These are phyloP conservation scores for Deinandra increscens DNA, from an alignment of 129 eudicot species.

Conservation along the genomic window DNA sequence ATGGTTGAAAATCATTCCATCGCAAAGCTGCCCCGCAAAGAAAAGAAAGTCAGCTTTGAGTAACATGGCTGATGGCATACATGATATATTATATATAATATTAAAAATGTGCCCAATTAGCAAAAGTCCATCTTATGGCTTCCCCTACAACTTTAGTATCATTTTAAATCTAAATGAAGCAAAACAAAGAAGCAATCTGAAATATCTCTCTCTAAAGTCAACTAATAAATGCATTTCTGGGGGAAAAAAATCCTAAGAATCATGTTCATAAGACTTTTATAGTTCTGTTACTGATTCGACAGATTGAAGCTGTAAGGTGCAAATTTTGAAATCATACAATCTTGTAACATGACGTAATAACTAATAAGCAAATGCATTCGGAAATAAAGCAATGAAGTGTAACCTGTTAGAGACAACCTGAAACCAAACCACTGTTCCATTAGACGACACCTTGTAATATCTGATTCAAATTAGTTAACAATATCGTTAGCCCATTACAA, in stretches of 20 bases:
- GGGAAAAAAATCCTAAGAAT: background rate
- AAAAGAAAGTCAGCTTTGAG: conserved; percentile 27
- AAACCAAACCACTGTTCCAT: conserved; percentile 89
- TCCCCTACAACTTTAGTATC: too few relatives aligned
- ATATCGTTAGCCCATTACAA: conserved; percentile 23
- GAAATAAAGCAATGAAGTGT: conserved; percentile 38
- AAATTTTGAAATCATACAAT: background rate
- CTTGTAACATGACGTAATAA: background rate
- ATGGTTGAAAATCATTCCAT: conserved; percentile 87
- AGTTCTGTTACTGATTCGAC: conserved; percentile 5
- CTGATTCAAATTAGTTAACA: conserved; percentile 43
- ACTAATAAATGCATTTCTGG: background rate
- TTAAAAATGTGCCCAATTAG: background rate
- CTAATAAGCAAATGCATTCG: conserved; percentile 3
- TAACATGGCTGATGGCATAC: conserved; percentile 15
- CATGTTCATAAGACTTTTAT: background rate
- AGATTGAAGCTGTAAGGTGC: conserved; percentile 2
- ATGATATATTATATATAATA: conserved; percentile 1
- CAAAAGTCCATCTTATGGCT: background rate
- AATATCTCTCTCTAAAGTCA: background rate
- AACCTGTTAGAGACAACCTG: conserved; percentile 97
- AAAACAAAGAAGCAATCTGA: background rate
- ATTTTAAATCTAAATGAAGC: background rate
- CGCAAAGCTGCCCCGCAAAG: conserved; percentile 74
- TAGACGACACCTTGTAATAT: conserved; percentile 81